Base-by-base conservation (phyloP, 306 rosid species). In the Amphicarpaea edgeworthii region DNA sequence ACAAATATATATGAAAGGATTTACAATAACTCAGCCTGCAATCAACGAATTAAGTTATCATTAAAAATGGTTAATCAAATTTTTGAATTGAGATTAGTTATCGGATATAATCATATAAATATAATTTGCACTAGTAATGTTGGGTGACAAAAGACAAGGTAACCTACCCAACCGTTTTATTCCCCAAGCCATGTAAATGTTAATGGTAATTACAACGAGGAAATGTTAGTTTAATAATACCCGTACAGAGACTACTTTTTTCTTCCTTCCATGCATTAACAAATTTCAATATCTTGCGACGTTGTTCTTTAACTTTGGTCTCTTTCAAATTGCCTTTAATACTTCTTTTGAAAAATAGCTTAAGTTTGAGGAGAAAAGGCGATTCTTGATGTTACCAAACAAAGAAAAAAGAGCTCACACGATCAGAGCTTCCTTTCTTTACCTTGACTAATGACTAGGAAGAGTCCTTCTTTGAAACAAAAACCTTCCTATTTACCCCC, bases 361-460 rank as follows among this genome's bases (percentile, higher is more conserved):
- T 59, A 46, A 5, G 61, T 28, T 65, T 10, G 49, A 9, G 71
- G 19, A n/a, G 16, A 70, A 80, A 83, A 77, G 82, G 80, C 11
- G 34, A 66, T 70, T 32, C 73, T 51, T 49, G 57, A 75, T 63
- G 63, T 58, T 68, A 42, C 86, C 85, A 72, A 86, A 83, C 86
- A 42, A 26, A 75, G 55, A 50, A 81, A 77, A 69, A 43, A 46
- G 57, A n/a, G 62, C 16, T 68, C 75, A 46, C 61, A 42, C 68
- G 61, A 43, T 55, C 68, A 11, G 34, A 73, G 89, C 81, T 86
- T 85, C 83, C 81, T 76, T 86, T 85, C 45, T 72, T 87, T 68
- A 73, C 86, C 83, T 81, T 85, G 93, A 87, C 89, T 81, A 73
- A 12, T 85, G 93, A 87, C 89, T 81, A 73, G n/a, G 6, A 23